Evolutionary conservation across 352 stramenopile species (phyloP).

Genomic region (Pseudoperonospora humuli): DNA sequence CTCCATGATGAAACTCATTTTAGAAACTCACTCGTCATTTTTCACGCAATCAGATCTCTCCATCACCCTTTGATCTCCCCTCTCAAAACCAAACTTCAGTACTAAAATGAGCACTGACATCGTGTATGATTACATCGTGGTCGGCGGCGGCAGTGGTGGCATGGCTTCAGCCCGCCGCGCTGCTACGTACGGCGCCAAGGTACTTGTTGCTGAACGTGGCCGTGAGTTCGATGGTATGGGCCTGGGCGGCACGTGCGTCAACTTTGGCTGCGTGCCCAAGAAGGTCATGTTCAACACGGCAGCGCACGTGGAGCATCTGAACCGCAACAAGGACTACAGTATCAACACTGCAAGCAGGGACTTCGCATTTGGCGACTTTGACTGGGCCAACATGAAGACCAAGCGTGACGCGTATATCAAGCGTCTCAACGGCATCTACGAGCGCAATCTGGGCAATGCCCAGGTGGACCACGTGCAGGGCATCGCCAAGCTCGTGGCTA

Average conservation of each 20-base stretch:
- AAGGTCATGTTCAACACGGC: slow-evolving; percentile 94
- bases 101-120: slow-evolving; percentile 1
- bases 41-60: too few species aligned
- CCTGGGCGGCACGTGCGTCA: slow-evolving; percentile 97
- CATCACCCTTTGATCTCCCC: too few species aligned
- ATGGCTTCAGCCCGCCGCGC: slow-evolving; percentile 91
- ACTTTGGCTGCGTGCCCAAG: slow-evolving; percentile 98
- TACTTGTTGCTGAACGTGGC: slow-evolving; percentile 86
- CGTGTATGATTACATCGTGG: slow-evolving; percentile 86
- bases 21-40: too few species aligned
- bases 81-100: too few species aligned
- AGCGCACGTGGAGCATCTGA: slow-evolving; percentile 73
- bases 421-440: slow-evolving; percentile 96
- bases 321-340: slow-evolving; percentile 34
- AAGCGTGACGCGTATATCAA: slow-evolving; percentile 92
- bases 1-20: too few species aligned
- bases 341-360: slow-evolving; percentile 28
- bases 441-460: slow-evolving; percentile 34
- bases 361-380: slow-evolving; percentile 59
- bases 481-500: slow-evolving; percentile 79
- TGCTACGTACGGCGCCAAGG: slow-evolving; percentile 44
- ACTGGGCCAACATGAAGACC: slow-evolving; percentile 90
- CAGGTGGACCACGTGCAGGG: slow-evolving; percentile 66
- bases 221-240: slow-evolving; percentile 47
- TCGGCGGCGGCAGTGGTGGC: slow-evolving; percentile 87